Base-by-base conservation (phyloP, 345 rosid species). In the Mangifera indica region DNA sequence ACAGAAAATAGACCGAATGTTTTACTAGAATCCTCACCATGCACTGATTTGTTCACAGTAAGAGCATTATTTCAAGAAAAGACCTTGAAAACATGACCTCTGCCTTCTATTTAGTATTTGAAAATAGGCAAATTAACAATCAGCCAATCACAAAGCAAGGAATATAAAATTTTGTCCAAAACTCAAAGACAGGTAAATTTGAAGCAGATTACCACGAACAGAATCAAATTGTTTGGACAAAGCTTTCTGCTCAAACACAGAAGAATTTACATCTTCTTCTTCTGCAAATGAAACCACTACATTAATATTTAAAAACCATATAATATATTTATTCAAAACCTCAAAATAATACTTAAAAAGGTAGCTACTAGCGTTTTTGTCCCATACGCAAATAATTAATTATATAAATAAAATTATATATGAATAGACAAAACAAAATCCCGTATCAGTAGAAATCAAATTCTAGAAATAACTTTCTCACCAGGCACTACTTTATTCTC, bases 231-330 rank as follows among this genome's bases (percentile, higher is more conserved):
- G 51, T 46, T 12, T 46, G 17, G 29, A 10, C 15, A 15, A 24
- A 22, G 29, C 15, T 56, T 56, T 24, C 14, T 6, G 60, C 24
- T 61, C 34, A 17, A n/a, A 22, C 48, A 32, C 40, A 5, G 48
- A 37, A 17, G 65, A 9, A 48, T 18, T 61, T 26, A 13, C 42
- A 17, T 78, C 82, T 72, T 66, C 77, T 12, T 61, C 80, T 17
- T 74, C 88, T 82, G 8, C 42, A 37, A 37, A 37, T 37, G 42
- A 37, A 37, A 37, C 42, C 42, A 37, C 7, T 37, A 9, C 1
- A 37, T 37, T 37, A 37, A 37, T 37, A 34, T 34, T 34, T 37
- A 5, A 37, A 37, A 37, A 5, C 1, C 8, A 7, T 6, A 37
- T 37, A 5, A 7, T 37, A 37, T 5, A 37, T 37, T 37, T 5